phyloP scores from a whole-genome alignment of 129 eudicot genomes.

The Heracleum sosnowskyi region DNA sequence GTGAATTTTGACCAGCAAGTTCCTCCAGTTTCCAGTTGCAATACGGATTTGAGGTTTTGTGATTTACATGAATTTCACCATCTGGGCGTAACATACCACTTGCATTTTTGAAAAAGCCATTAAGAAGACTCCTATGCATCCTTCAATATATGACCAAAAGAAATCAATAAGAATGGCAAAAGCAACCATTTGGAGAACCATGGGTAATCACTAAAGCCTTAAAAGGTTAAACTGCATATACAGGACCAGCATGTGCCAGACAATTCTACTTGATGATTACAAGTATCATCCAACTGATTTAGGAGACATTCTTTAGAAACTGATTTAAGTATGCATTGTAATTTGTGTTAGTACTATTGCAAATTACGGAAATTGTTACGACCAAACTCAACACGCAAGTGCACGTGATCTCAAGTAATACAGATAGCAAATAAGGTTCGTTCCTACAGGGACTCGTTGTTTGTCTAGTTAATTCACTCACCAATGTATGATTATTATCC shows the following conservation, averaged over 20 bases:
- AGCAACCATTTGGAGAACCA: background rate
- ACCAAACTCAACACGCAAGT: no score
- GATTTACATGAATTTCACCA: slow-evolving; percentile 68
- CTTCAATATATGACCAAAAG: slow-evolving; percentile 18
- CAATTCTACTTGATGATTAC: background rate
- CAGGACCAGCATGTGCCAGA: background rate
- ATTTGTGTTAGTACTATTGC: no score
- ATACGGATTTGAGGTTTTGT: slow-evolving; percentile 52
- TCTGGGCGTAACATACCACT: slow-evolving; percentile 31
- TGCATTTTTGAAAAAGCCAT: slow-evolving; percentile 49
- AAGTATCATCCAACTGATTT: background rate
- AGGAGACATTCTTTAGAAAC: background rate
- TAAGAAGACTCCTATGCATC: slow-evolving; percentile 45
- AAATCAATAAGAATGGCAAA: background rate
- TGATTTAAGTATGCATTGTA: no score
- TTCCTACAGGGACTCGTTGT: no score
- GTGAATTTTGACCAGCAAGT: slow-evolving; percentile 30
- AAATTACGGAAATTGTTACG: no score
- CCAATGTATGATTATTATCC: no score
- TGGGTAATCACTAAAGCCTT: background rate
- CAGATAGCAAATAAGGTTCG: no score
- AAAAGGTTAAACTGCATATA: background rate
- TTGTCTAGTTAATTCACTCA: no score
- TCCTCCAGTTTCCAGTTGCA: slow-evolving; percentile 44
- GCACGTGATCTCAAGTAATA: no score